Conservation (phyloP, 371 early-diverging fungal species). For the Rozella allomycis region DNA sequence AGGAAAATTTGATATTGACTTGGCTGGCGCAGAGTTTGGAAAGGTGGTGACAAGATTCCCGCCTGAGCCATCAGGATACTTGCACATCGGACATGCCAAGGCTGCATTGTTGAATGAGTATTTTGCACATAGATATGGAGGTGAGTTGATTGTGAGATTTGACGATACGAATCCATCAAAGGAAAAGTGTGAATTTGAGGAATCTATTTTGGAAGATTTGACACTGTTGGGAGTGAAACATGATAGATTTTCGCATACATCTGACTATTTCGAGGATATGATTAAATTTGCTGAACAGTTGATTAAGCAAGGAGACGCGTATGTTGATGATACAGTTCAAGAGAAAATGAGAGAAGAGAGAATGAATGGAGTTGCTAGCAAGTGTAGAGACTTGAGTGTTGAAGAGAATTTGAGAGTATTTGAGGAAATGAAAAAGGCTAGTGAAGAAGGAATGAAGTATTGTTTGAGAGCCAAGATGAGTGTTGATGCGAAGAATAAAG, state of each 20-base stretch:
- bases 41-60: constrained; percentile 92
- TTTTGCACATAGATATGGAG: constrained; percentile 80
- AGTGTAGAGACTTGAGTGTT: constrained; percentile 58
- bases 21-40: constrained; percentile 57
- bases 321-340: constrained; percentile 88
- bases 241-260: constrained; percentile 68
- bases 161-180: constrained; percentile 99
- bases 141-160: constrained; percentile 88
- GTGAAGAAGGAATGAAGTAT: constrained; percentile 58
- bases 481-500: constrained; percentile 79
- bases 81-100: constrained; percentile 98
- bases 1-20: constrained; percentile 78
- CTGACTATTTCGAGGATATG: constrained; percentile 82
- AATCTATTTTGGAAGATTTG: constrained; percentile 81
- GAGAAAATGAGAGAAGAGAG: constrained; percentile 82
- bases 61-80: constrained; percentile 94
- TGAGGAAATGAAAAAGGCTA: constrained; percentile 80
- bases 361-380: constrained; percentile 66
- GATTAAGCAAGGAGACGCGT: constrained; percentile 84
- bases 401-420: constrained; percentile 84
- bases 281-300: constrained; percentile 65
- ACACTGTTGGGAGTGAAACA: constrained; percentile 60
- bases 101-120: constrained; percentile 96
- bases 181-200: constrained; percentile 87
- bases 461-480: constrained; percentile 97